Conservation (phyloP, 768 basidiomycete genomes). For the Hemileccinum impolitum region DNA sequence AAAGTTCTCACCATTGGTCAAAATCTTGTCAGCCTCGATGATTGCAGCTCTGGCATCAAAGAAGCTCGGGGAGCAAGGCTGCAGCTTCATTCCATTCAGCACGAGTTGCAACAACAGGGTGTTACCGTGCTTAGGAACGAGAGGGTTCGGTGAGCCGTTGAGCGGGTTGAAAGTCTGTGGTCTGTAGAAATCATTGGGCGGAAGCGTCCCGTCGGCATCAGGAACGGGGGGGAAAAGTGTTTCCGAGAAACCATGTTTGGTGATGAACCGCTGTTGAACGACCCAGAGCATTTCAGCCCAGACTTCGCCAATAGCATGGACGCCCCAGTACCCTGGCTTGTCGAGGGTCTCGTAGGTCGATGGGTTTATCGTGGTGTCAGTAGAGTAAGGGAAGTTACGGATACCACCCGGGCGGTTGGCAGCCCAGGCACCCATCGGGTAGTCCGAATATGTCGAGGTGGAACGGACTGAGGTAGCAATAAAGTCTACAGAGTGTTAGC, state of each 20-base stretch:
- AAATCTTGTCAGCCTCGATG: conserved; percentile 82
- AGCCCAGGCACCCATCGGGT: conserved; percentile 94
- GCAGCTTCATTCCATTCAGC: conserved; percentile 91
- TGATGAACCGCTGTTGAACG: conserved; percentile 67
- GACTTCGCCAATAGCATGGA: conserved; percentile 90
- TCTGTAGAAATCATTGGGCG: conserved; percentile 69
- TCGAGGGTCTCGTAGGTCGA: conserved; percentile 94
- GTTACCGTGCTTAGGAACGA: conserved; percentile 91
- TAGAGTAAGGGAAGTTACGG: conserved; percentile 86
- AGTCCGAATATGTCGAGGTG: conserved; percentile 68
- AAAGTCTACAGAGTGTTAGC: conserved; percentile 48
- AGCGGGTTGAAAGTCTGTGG: conserved; percentile 30
- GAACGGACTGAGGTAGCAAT: conserved; percentile 86
- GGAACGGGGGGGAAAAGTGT: conserved; percentile 80
- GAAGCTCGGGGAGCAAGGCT: conserved; percentile 88
- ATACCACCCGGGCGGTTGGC: conserved; percentile 75
- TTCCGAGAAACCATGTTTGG: conserved; percentile 77
- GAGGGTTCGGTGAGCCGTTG: conserved; percentile 36
- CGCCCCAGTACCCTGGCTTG: conserved; percentile 91
- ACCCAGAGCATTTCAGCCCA: conserved; percentile 94
- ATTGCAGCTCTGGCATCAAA: conserved; percentile 89
- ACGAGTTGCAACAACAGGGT: conserved; percentile 82
- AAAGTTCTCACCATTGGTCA: conserved; percentile 91
- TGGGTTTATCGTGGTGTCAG: conserved; percentile 74
- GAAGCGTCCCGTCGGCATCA: conserved; percentile 57